A percentile compares a stretch with the other conserved stretches of the same genome.
These are phyloP conservation scores for Eustoma russellianum DNA, from an alignment of 257 asterid genomes.

Conservation along the genomic window DNA sequence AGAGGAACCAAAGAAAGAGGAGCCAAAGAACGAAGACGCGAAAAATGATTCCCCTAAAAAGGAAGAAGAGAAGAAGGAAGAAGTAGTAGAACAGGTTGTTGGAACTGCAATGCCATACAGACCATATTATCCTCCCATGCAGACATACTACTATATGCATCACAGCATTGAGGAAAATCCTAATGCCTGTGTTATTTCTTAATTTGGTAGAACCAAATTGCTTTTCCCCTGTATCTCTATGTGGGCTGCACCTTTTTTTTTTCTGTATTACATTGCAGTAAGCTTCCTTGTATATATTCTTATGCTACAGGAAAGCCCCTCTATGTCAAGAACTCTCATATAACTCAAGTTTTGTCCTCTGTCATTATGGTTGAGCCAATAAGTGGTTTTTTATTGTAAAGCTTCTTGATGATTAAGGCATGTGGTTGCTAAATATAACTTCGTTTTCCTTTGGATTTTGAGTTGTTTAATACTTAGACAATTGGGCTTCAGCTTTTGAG, in stretches of 20 bases:
- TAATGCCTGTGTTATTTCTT: constrained; percentile 58
- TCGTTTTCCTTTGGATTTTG: no score
- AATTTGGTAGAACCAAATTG: constrained; percentile 1
- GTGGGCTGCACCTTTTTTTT: no score
- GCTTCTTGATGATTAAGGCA: no score
- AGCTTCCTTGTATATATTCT: constrained; percentile 17
- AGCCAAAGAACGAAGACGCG: constrained; percentile 17
- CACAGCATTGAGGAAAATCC: constrained; percentile 87
- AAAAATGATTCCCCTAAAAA: constrained; percentile 24
- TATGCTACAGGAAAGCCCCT: constrained; percentile 13
- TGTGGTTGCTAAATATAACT: background rate
- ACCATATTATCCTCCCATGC: constrained; percentile 39
- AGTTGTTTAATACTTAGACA: no score
- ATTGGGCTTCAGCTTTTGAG: no score
- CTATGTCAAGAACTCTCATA: constrained; percentile 24
- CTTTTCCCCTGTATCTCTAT: background rate
- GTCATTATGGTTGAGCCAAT: background rate
- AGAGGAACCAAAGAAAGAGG: constrained; percentile 31
- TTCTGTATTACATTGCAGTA: constrained; percentile 9
- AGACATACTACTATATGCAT: constrained; percentile 17
- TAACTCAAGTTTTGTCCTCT: constrained; percentile 21
- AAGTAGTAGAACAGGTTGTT: constrained; percentile 15
- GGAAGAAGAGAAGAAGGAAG: constrained; percentile 27
- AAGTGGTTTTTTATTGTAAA: background rate
- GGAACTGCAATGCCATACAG: constrained; percentile 34